phyloP scores from a whole-genome alignment of 1,284 basidiomycete genomes.

The Phellopilus nigrolimitatus region DNA sequence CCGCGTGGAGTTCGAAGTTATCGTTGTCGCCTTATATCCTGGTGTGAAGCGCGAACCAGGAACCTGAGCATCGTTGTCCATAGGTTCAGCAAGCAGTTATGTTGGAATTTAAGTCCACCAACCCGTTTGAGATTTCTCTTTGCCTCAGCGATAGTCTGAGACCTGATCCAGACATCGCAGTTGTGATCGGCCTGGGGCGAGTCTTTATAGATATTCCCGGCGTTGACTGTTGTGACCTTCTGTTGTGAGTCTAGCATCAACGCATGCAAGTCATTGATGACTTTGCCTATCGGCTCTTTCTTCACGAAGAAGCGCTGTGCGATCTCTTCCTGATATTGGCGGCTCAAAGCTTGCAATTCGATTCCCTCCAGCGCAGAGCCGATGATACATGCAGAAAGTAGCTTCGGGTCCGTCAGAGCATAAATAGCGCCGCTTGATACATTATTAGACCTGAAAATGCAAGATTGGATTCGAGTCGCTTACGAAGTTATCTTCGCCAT shows the following conservation, averaged over 20 bases:
- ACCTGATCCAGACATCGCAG: not conserved
- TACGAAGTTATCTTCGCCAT: not conserved
- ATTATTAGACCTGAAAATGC: not conserved
- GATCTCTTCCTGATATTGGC: conserved; percentile 26
- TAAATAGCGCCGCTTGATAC: conserved; percentile 33
- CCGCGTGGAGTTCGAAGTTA: not conserved
- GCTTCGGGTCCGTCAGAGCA: conserved; percentile 47
- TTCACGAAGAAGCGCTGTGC: not conserved
- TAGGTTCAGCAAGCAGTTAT: not conserved
- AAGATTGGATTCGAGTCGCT: not conserved
- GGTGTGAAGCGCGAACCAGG: not conserved
- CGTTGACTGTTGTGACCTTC: not conserved
- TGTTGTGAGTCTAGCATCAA: not conserved
- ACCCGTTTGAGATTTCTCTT: not conserved
- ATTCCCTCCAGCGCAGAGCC: conserved; percentile 53
- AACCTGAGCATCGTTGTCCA: not conserved
- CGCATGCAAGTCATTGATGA: not conserved
- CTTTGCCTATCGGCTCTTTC: not conserved
- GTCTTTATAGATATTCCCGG: conserved; percentile 1
- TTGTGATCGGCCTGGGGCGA: not conserved
- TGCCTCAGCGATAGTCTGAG: not conserved
- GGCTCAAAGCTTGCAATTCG: conserved; percentile 49
- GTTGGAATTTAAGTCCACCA: not conserved
- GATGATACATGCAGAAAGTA: conserved; percentile 50
- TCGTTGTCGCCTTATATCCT: not conserved